These are phyloP conservation scores for Cystoderma amianthinum DNA, from an alignment of 768 basidiomycete species.

Conservation along the genomic window DNA sequence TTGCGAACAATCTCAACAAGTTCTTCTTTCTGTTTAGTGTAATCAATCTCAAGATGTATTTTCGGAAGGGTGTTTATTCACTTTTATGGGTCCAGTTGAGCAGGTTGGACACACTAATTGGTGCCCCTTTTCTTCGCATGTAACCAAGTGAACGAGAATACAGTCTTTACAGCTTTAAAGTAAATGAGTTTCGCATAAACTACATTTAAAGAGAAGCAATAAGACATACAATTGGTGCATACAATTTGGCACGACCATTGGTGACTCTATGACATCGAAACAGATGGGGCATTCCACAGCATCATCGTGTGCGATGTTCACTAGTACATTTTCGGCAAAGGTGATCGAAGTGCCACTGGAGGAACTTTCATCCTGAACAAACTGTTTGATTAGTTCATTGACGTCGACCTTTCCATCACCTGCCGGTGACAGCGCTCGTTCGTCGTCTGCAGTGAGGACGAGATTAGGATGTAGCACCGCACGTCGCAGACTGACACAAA, in stretches of 20 bases:
- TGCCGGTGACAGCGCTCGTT: slow-evolving; percentile 24
- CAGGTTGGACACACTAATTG: slow-evolving; percentile 79
- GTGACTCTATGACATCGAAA: slow-evolving; percentile 67
- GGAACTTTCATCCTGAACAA: slow-evolving; percentile 26
- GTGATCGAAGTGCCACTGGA: slow-evolving; percentile 24
- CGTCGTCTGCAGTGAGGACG: slow-evolving; percentile 51
- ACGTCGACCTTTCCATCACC: slow-evolving; percentile 44
- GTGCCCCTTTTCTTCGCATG: slow-evolving; percentile 63
- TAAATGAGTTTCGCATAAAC: slow-evolving; percentile 1
- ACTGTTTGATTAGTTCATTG: slow-evolving; percentile 49
- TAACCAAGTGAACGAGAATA: slow-evolving; percentile 65
- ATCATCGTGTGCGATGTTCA: slow-evolving; percentile 49
- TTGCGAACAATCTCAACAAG: slow-evolving; percentile 55
- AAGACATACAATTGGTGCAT: slow-evolving; percentile 65
- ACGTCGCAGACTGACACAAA: slow-evolving; percentile 65
- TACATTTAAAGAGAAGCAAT: neutral
- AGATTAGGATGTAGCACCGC: slow-evolving; percentile 89
- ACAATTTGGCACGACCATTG: slow-evolving; percentile 67
- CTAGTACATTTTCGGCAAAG: slow-evolving; percentile 61
- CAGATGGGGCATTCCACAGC: slow-evolving; percentile 74
- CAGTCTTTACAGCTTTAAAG: slow-evolving; percentile 80
- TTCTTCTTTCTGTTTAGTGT: slow-evolving; percentile 40
- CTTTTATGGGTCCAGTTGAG: slow-evolving; percentile 59
- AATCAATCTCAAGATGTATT: too few species aligned
- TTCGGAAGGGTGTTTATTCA: slow-evolving; percentile 9